Base-by-base conservation (phyloP, 371 early-diverging fungal species). In the Lichtheimia ramosa region DNA sequence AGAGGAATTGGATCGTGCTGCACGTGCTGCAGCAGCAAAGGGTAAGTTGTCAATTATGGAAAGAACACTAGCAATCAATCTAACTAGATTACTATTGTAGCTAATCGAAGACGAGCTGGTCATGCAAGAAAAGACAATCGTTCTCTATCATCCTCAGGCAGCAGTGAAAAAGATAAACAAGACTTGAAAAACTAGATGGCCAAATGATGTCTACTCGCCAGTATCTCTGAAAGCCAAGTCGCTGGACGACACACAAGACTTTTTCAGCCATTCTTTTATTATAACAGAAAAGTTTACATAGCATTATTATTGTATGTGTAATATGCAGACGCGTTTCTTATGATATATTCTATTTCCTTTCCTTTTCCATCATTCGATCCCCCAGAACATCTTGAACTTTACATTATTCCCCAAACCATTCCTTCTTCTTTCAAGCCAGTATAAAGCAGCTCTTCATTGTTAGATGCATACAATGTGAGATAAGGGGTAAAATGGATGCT, bases 1-100 rank as follows among this genome's bases (percentile, higher is more conserved):
- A 43, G 41, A 48, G 1, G 52, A 61, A 8, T 48, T 71, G 13
- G 62, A 61, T 23, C 54, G 65, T 43, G 65, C 43, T 5, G 46
- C 46, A 46, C n/a, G 21, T 18, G 39, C 20, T 20, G 57, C 51
- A 18, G 49, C 51, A 27, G 25, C 46, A 21, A 56, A 56, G 43
- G 21, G 56, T 56, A 34, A 52, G 52, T 34, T 25, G 52, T 15
- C 34, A 10, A 52, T 14, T 15, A 16, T 48, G 48, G 48, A 7
- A 18, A 18, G 14, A 16, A 1, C 10, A 48, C 0, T 2, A 8
- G 10, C 6, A 48, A 5, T 48, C n/a, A 10, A 7, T 48, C 21
- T 21, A 48, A 48, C 48, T 14, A 10, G n/a, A 52, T n/a, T 43
- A n/a, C n/a, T 6, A 24, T 15, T 18, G 16, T 6, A 41, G 56